A percentile compares a stretch with the other conserved stretches of the same genome.
These are phyloP conservation scores for Aureobasidium vineae DNA, from an alignment of 2,329 filamentous ascomycete species.

Conservation along the genomic window DNA sequence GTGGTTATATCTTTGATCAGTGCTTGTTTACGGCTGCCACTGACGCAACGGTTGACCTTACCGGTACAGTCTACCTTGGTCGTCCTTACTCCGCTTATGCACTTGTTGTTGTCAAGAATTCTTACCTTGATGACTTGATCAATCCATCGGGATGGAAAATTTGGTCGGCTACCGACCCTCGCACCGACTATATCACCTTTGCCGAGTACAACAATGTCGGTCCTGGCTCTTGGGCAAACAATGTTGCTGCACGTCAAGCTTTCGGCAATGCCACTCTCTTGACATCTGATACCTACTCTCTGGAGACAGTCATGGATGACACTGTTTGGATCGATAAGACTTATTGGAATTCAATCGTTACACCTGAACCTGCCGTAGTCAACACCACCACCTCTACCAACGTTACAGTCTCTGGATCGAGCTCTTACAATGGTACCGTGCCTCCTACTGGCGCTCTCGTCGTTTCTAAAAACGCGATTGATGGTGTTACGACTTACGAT, in stretches of 20 bases:
- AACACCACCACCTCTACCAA: constrained; percentile 32
- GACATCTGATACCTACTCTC: constrained; percentile 39
- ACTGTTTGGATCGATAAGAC: constrained; percentile 44
- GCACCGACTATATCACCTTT: constrained; percentile 32
- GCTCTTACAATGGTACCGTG: constrained; percentile 38
- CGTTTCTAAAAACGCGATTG: constrained; percentile 42
- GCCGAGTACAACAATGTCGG: constrained; percentile 32
- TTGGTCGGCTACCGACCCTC: constrained; percentile 32
- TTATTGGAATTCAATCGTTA: constrained; percentile 42
- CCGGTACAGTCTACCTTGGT: constrained; percentile 35
- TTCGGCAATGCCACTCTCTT: constrained; percentile 42
- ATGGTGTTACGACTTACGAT: constrained; percentile 39
- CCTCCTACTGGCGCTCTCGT: constrained; percentile 42
- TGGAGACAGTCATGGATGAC: constrained; percentile 40
- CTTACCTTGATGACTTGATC: constrained; percentile 31
- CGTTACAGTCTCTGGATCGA: constrained; percentile 33
- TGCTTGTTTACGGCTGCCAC: constrained; percentile 35
- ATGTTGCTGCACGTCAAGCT: constrained; percentile 38
- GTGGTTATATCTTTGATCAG: constrained; percentile 42
- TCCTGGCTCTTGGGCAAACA: constrained; percentile 40
- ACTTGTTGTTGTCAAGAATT: constrained; percentile 32
- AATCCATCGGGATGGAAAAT: constrained; percentile 37
- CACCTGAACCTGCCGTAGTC: constrained; percentile 34
- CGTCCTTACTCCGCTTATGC: constrained; percentile 32
- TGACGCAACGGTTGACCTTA: constrained; percentile 38